phyloP scores from a whole-genome alignment of 202 grass and related monocot species.

The Carex arenaria region DNA sequence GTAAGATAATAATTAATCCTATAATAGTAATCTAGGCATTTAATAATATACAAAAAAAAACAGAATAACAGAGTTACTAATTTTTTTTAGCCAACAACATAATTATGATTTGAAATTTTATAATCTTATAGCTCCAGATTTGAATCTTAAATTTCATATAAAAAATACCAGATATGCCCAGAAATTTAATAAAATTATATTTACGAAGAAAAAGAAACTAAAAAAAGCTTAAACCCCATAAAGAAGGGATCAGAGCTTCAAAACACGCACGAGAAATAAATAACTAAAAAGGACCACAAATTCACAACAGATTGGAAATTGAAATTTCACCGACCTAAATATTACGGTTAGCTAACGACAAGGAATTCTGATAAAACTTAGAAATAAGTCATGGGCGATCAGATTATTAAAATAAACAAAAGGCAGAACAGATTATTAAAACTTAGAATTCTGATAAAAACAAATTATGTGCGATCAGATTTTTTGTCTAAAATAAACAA shows the following conservation, averaged over 20 bases:
- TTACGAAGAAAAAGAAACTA: background rate
- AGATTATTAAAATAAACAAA: background rate
- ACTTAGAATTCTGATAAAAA: background rate
- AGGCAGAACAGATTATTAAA: background rate
- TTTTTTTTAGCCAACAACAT: background rate
- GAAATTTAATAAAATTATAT: background rate
- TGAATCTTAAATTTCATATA: background rate
- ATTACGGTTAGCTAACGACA: background rate
- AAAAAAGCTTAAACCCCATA: background rate
- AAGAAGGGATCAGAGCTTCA: background rate
- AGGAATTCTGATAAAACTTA: background rate
- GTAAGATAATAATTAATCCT: background rate
- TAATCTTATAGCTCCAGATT: background rate
- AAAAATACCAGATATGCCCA: background rate
- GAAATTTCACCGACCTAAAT: background rate
- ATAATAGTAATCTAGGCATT: background rate
- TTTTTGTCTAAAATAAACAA: background rate
- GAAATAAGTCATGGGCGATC: background rate
- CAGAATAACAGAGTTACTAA: background rate
- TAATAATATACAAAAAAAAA: background rate
- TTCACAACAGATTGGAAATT: slow-evolving; percentile 2
- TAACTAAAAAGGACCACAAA: background rate
- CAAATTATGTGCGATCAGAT: background rate
- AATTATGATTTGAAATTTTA: background rate
- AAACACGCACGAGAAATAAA: background rate